Conservation (phyloP, 495 filamentous ascomycete species). For the Usnea hakonensis region DNA sequence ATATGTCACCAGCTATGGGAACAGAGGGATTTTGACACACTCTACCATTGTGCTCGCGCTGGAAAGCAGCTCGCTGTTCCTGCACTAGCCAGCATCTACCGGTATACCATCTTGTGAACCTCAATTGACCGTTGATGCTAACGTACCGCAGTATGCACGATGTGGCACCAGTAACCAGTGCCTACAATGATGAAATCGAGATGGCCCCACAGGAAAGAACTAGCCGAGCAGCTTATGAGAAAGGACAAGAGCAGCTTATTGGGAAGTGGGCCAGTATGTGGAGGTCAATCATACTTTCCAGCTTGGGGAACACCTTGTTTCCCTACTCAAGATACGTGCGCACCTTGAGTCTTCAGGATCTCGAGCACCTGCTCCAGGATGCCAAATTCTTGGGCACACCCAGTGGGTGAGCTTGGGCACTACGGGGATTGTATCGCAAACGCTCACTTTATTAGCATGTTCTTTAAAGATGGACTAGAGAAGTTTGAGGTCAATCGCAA, state of each 20-base stretch:
- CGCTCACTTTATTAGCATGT: slow-evolving; percentile 27
- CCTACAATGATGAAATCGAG: slow-evolving; percentile 34
- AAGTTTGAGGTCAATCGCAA: slow-evolving; percentile 18
- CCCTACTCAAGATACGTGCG: slow-evolving; percentile 66
- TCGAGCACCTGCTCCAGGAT: slow-evolving; percentile 49
- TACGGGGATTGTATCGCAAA: no score
- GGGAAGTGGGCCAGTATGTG: slow-evolving; percentile 55
- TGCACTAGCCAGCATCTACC: slow-evolving; percentile 56
- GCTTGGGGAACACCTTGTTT: slow-evolving; percentile 52
- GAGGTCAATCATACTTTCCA: slow-evolving; percentile 62
- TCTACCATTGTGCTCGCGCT: slow-evolving; percentile 48
- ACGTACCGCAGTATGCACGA: slow-evolving; percentile 31
- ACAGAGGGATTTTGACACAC: slow-evolving; percentile 45
- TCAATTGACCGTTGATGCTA: not conserved
- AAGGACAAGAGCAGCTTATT: slow-evolving; percentile 16
- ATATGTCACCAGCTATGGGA: slow-evolving; percentile 49
- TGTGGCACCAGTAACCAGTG: slow-evolving; percentile 33
- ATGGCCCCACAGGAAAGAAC: slow-evolving; percentile 24
- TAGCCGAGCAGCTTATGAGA: slow-evolving; percentile 6
- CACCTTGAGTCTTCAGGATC: slow-evolving; percentile 51
- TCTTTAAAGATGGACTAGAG: slow-evolving; percentile 45
- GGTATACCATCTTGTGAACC: slow-evolving; percentile 31
- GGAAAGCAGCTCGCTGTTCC: slow-evolving; percentile 46
- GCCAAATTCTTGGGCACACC: slow-evolving; percentile 34
- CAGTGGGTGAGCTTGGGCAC: slow-evolving; percentile 29